Evolutionary conservation across 2,329 filamentous ascomycete species (phyloP).

Genomic region (Trichothecium roseum): DNA sequence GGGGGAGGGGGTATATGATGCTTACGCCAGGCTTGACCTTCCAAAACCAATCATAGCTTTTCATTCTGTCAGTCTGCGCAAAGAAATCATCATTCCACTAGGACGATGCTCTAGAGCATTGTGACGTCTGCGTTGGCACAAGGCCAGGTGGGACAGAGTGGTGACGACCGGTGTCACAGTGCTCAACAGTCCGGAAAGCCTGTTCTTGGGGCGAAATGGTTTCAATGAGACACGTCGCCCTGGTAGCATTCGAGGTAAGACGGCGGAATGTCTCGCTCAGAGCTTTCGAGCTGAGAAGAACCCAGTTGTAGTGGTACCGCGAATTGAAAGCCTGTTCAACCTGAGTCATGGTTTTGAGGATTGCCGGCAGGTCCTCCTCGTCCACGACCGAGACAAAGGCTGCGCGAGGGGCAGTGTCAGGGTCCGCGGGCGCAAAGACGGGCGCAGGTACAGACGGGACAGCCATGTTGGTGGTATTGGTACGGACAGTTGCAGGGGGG

Average conservation of each 20-base stretch:
- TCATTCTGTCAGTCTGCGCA: constrained; percentile 64
- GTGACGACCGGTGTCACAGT: too few relatives aligned
- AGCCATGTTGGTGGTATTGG: too few relatives aligned
- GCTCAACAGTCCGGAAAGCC: neutral
- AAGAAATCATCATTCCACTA: constrained; percentile 73
- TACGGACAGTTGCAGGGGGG: too few relatives aligned
- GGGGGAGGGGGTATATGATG: too few relatives aligned
- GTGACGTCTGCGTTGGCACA: too few relatives aligned
- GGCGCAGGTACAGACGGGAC: too few relatives aligned
- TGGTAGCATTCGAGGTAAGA: constrained; percentile 56
- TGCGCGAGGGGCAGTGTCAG: constrained; percentile 13
- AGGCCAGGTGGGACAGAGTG: too few relatives aligned
- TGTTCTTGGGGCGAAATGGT: constrained; percentile 31
- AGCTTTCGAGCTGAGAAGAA: constrained; percentile 74
- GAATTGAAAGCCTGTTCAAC: constrained; percentile 52
- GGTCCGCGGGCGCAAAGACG: neutral
- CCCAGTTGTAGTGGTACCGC: constrained; percentile 80
- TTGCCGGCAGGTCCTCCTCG: constrained; percentile 18
- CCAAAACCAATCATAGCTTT: constrained; percentile 50
- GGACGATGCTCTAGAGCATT: too few relatives aligned
- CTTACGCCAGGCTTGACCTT: constrained; percentile 49
- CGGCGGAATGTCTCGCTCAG: constrained; percentile 71
- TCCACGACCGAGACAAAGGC: constrained; percentile 20
- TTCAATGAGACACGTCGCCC: constrained; percentile 62
- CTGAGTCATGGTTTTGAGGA: constrained; percentile 43